Conservation (phyloP, 495 filamentous ascomycete genomes). For the Trichoderma asperelloides region DNA sequence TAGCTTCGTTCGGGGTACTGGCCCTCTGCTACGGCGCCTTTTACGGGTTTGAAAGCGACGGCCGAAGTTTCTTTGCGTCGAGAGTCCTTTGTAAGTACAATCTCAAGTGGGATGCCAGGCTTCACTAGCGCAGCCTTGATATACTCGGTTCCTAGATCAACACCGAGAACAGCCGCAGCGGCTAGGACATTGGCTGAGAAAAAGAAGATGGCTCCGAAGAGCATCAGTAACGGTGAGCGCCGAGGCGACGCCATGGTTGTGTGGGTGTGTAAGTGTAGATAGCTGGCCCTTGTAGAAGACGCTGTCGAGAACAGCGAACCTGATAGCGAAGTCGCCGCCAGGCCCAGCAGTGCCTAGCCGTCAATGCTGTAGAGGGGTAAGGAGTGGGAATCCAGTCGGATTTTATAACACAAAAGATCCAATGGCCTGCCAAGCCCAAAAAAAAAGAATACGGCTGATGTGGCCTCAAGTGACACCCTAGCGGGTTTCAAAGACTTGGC, state of each 20-base stretch:
- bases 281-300: not conserved
- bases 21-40: slow-evolving; percentile 46
- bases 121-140: slow-evolving; percentile 96
- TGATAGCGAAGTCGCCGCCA: slow-evolving; percentile 2
- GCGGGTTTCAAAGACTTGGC: not conserved
- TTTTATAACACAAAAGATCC: not conserved
- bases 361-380: not conserved
- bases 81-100: slow-evolving; percentile 97
- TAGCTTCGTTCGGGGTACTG: slow-evolving; percentile 82
- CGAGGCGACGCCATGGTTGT: not conserved
- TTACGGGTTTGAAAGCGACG: slow-evolving; percentile 82
- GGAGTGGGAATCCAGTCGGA: not conserved
- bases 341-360: not conserved
- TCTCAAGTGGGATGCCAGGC: slow-evolving; percentile 94
- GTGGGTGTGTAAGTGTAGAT: not conserved
- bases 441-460: not conserved
- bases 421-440: not conserved
- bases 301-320: not conserved
- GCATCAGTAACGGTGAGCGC: slow-evolving; percentile 30
- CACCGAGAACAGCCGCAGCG: slow-evolving; percentile 68
- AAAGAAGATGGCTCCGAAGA: slow-evolving; percentile 39
- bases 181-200: slow-evolving; percentile 43
- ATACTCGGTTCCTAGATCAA: slow-evolving; percentile 95
- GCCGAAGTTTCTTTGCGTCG: slow-evolving; percentile 90
- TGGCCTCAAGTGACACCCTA: slow-evolving; percentile 2